Evolutionary conservation across 768 basidiomycete species (phyloP).

Genomic region (Cystofilobasidium macerans): DNA sequence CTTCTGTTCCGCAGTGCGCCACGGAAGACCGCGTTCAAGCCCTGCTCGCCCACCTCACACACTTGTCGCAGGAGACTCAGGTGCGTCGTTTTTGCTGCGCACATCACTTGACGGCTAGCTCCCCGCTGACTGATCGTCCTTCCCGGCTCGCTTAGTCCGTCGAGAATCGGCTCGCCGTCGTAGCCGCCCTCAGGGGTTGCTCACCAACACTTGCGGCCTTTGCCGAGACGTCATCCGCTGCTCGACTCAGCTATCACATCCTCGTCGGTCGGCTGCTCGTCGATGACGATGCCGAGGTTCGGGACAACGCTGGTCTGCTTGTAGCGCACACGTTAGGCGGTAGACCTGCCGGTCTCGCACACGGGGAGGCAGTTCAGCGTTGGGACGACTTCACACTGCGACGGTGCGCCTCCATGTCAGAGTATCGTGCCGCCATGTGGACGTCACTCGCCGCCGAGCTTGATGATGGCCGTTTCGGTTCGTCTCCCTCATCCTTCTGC

Average conservation of each 20-base stretch:
- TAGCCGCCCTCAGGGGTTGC: neutral
- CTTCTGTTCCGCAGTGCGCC: neutral
- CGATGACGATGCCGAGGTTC: conserved; percentile 17
- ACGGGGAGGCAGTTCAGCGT: neutral
- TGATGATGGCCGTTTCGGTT: too few species aligned
- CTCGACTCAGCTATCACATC: neutral
- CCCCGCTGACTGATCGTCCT: neutral
- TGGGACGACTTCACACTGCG: neutral
- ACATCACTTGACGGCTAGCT: neutral
- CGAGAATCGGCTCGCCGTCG: conserved; percentile 1
- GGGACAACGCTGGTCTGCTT: conserved; percentile 2
- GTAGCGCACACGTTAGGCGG: neutral
- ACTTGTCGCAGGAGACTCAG: conserved; percentile 5
- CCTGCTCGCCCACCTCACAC: neutral
- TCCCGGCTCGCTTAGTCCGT: neutral
- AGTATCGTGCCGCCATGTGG: conserved; percentile 3
- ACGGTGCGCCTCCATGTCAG: neutral
- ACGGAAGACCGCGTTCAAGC: neutral
- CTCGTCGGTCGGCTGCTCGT: conserved; percentile 10
- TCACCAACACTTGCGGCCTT: neutral
- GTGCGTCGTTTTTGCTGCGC: neutral
- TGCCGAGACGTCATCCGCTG: neutral
- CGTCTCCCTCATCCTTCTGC: neutral
- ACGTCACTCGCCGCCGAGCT: neutral
- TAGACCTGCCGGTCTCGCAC: neutral